Percentiles rank a stretch among this genome's conserved stretches.
These are phyloP conservation scores for Lactifluus pinguis DNA, from an alignment of 768 basidiomycete species.

Conservation along the genomic window DNA sequence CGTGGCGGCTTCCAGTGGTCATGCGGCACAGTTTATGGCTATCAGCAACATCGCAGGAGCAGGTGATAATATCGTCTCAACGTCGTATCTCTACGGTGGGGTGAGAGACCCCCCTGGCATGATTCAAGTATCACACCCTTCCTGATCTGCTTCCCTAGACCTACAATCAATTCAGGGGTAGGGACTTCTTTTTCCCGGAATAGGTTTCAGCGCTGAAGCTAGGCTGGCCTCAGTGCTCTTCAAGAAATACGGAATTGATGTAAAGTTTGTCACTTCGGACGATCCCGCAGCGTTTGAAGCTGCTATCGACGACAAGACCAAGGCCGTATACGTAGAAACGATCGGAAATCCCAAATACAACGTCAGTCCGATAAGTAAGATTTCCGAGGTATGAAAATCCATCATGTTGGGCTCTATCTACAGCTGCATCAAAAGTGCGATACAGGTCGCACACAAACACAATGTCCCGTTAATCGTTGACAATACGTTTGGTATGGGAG, in stretches of 20 bases:
- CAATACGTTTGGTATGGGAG: slow-evolving; percentile 72
- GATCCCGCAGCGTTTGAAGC: slow-evolving; percentile 50
- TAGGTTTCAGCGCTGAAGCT: neutral
- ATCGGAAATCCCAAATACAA: slow-evolving; percentile 75
- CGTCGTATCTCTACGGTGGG: slow-evolving; percentile 61
- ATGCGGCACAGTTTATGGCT: slow-evolving; percentile 63
- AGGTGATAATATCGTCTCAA: slow-evolving; percentile 74
- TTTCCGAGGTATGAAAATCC: slow-evolving; percentile 46
- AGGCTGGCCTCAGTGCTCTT: slow-evolving; percentile 39
- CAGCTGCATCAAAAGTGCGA: neutral
- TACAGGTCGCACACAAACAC: slow-evolving; percentile 58
- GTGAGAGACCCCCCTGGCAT: slow-evolving; percentile 29
- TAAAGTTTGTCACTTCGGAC: slow-evolving; percentile 51
- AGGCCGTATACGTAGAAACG: slow-evolving; percentile 64
- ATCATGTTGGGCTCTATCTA: neutral
- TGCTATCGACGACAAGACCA: slow-evolving; percentile 71
- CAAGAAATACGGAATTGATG: slow-evolving; percentile 56
- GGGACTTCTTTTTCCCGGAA: neutral
- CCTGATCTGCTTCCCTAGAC: slow-evolving; percentile 31
- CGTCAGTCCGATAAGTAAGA: slow-evolving; percentile 54
- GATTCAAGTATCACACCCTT: too few species aligned
- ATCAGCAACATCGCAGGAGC: slow-evolving; percentile 37
- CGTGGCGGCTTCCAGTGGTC: slow-evolving; percentile 64
- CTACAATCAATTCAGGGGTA: slow-evolving; percentile 67
- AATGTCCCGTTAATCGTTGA: slow-evolving; percentile 74